Base-by-base conservation (phyloP, 257 asterid species). In the Rhazya stricta region DNA sequence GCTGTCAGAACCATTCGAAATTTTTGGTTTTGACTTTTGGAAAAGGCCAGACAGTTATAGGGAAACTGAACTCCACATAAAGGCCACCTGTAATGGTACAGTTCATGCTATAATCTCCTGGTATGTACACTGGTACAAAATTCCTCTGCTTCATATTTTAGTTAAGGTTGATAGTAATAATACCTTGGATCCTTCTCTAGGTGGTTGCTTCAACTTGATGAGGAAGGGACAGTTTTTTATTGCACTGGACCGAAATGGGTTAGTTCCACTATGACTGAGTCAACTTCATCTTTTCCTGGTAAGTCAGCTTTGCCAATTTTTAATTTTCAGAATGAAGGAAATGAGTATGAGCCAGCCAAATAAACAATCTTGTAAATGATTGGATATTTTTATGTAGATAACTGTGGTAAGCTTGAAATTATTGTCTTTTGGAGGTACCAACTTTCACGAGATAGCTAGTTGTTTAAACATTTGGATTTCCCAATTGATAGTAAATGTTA, bases 171-270 rank as follows among this genome's bases (percentile, higher is more conserved):
- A 34, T 53, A 43, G 36, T 67, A 36, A 51, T 9, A 46, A 9
- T 71, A 29, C 42, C 3, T 54, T 23, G 6, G 43, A 25, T 62
- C 57, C 23, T 23, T 25, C 58, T 83, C 81, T 86, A 94, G 99
- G 99, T 94, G 99, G 99, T 73, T 87, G 83, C 99, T 94, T 88
- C 97, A 94, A 79, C 97, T 94, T 76, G 99, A 94, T 75, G 79
- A 84, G 50, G 90, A 88, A 83, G 96, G 96, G 73, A 89, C 91
- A 62, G 79, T 88, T 68, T 94, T 91, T 82, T 94, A 94, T 78
- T 90, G 94, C 63, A 90, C 99, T 13, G 89, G 83, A 37, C 99
- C 99, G 43, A 88, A 82, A 67, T 94, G 97, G 97, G 73, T 86
- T 81, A 69, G 66, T 25, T 67, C 87, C 58, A 73, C 74, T 32